Evolutionary conservation across 192 early-diverging fungal genomes (phyloP), one percentile per base, ranked within the genome.

Genomic region (Coemansia javaensis): DNA sequence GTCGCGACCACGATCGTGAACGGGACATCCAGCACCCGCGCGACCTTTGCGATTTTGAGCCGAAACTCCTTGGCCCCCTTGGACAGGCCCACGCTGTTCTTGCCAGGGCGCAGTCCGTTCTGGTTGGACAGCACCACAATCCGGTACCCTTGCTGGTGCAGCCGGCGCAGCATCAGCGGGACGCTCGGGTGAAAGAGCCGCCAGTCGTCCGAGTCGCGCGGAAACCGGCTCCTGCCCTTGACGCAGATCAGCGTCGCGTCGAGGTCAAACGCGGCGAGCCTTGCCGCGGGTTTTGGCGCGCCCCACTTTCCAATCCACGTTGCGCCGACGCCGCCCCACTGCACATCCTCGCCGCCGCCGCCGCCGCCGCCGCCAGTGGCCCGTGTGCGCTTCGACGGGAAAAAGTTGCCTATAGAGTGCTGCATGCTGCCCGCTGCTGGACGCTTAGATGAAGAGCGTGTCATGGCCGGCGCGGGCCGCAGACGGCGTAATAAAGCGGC

Each of bases 131-230:
- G 35, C 13, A 66, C 50, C 27, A 66, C 44, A 30, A 66, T 51
- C 15, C 59, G 56, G 42, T 84, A 90, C 54, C 84, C 85, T 25
- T 79, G 42, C 9, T 82, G 52, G 32, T 81, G 61, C n/a, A 92
- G 52, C 28, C 82, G 32, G 12, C 69, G 60, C 13, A 93, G 38
- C 35, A 78, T 57, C 14, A 66, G 53, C 0, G 85, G 87, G 8
- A 91, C 78, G 1, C 53, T 47, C 0, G 77, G 36, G 45, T 79
- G 47, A 64, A 80, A 79, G 60, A 85, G 91, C 22, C 60, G 60
- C 92, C 92, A 98, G 73, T 95, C 95, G 44, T 85, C 61, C 5
- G 75, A 68, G 40, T 83, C 62, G 52, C 86, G 88, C 11, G 90
- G 61, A 54, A 70, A 79, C 11, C 63, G 66, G 40, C 79, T 66